Evolutionary conservation across 1,284 basidiomycete species (phyloP).

Genomic region (Cryptococcus wingfieldii): DNA sequence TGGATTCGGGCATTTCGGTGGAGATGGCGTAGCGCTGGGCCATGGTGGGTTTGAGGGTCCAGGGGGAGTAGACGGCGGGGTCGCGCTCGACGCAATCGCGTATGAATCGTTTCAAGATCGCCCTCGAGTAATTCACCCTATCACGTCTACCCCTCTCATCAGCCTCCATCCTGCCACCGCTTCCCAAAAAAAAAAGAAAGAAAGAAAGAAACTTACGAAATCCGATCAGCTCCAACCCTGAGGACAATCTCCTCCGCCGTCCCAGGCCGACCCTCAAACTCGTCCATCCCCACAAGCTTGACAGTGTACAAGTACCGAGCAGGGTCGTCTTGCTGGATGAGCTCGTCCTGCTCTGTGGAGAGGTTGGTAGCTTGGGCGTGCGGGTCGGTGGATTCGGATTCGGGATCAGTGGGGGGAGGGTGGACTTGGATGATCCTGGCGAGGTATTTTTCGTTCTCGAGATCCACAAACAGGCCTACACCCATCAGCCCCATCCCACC

Average conservation of each 20-base stretch:
- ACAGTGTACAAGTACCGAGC: slow-evolving; percentile 79
- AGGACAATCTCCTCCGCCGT: slow-evolving; percentile 58
- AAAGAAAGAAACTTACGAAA: slow-evolving; percentile 59
- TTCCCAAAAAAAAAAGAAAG: not conserved
- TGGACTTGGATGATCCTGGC: slow-evolving; percentile 36
- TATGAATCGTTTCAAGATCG: slow-evolving; percentile 91
- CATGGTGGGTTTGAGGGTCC: slow-evolving; percentile 83
- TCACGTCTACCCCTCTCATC: slow-evolving; percentile 65
- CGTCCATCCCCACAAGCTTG: slow-evolving; percentile 54
- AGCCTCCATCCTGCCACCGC: not conserved
- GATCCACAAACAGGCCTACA: slow-evolving; percentile 73
- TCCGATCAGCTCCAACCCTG: slow-evolving; percentile 71
- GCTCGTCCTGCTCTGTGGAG: slow-evolving; percentile 66
- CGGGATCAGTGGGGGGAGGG: slow-evolving; percentile 57
- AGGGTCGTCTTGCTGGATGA: slow-evolving; percentile 70
- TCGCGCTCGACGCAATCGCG: slow-evolving; percentile 90
- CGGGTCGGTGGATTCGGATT: slow-evolving; percentile 1
- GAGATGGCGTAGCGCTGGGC: slow-evolving; percentile 79
- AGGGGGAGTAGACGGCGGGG: slow-evolving; percentile 84
- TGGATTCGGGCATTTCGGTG: slow-evolving; percentile 76
- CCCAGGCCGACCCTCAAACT: slow-evolving; percentile 1
- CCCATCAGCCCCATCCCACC: slow-evolving; percentile 1
- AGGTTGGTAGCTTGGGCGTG: slow-evolving; percentile 71
- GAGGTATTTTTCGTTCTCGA: slow-evolving; percentile 71
- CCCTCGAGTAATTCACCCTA: slow-evolving; percentile 89